phyloP scores from a whole-genome alignment of 177 flowering plant species.

The Tripterygium wilfordii region DNA sequence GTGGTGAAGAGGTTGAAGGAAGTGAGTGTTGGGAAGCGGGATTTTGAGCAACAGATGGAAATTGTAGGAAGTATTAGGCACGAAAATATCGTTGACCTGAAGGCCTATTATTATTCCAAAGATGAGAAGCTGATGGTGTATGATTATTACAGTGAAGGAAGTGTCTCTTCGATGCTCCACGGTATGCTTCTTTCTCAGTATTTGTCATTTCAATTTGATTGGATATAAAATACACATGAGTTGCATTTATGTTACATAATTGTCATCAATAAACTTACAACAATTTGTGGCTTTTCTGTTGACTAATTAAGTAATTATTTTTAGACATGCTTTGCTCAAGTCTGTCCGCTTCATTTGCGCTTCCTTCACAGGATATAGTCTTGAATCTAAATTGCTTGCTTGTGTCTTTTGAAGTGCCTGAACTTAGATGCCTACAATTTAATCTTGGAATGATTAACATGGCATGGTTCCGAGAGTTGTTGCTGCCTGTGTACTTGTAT shows the following conservation, averaged over 20 bases:
- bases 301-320: too few relatives aligned
- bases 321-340: too few relatives aligned
- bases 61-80: slow-evolving; percentile 74
- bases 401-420: too few relatives aligned
- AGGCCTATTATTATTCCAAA: slow-evolving; percentile 81
- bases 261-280: background rate
- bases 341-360: too few relatives aligned
- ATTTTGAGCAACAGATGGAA: slow-evolving; percentile 93
- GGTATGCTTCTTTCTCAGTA: slow-evolving; percentile 35
- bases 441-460: too few relatives aligned
- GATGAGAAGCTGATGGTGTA: slow-evolving; percentile 88
- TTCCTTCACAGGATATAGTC: too few relatives aligned
- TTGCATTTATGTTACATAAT: background rate
- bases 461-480: too few relatives aligned
- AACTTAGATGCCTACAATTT: too few relatives aligned
- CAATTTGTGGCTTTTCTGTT: background rate
- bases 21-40: slow-evolving; percentile 68
- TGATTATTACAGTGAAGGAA: slow-evolving; percentile 70
- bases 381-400: too few relatives aligned
- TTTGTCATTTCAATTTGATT: background rate
- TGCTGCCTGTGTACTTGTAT: too few relatives aligned
- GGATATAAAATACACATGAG: background rate
- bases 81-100: slow-evolving; percentile 66
- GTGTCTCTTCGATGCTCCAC: slow-evolving; percentile 67
- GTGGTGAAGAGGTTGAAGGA: slow-evolving; percentile 93